These are phyloP conservation scores for Ophiobolus disseminans DNA, from an alignment of 2,329 filamentous ascomycete species.

Conservation along the genomic window DNA sequence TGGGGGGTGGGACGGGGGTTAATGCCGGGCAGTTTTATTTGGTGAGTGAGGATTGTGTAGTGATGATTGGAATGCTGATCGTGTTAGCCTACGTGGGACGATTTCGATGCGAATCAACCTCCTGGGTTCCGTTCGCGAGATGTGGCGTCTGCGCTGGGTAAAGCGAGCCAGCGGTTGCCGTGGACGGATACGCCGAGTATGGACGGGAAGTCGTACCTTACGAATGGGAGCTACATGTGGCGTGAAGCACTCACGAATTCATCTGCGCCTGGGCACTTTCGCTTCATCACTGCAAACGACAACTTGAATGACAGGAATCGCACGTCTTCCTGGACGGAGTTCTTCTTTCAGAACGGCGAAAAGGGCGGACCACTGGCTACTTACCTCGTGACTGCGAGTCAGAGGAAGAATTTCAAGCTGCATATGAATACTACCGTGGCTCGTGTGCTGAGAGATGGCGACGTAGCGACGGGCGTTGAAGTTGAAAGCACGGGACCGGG, in stretches of 20 bases:
- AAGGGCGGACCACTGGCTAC: constrained; percentile 72
- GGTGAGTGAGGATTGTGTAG: not conserved
- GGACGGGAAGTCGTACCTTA: constrained; percentile 68
- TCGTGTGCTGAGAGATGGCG: constrained; percentile 65
- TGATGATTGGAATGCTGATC: not conserved
- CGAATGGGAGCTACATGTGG: constrained; percentile 67
- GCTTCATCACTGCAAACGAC: constrained; percentile 63
- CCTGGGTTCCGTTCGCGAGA: constrained; percentile 69
- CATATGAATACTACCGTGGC: constrained; percentile 68
- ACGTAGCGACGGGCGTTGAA: constrained; percentile 67
- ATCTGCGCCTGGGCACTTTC: constrained; percentile 61
- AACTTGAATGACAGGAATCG: constrained; percentile 66
- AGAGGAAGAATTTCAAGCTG: constrained; percentile 67
- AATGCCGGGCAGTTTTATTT: constrained; percentile 69
- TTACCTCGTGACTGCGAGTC: constrained; percentile 67
- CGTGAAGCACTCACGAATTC: constrained; percentile 58
- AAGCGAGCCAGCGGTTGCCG: constrained; percentile 69
- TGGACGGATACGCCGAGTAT: constrained; percentile 68
- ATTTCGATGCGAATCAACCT: constrained; percentile 66
- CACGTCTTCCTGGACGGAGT: constrained; percentile 63
- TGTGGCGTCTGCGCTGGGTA: constrained; percentile 62
- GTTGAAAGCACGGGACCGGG: constrained; percentile 48
- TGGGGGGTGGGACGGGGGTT: constrained; percentile 70
- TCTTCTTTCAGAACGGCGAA: constrained; percentile 69
- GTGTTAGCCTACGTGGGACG: constrained; percentile 61